Conservation (phyloP, 306 rosid genomes). For the Cicer arietinum region DNA sequence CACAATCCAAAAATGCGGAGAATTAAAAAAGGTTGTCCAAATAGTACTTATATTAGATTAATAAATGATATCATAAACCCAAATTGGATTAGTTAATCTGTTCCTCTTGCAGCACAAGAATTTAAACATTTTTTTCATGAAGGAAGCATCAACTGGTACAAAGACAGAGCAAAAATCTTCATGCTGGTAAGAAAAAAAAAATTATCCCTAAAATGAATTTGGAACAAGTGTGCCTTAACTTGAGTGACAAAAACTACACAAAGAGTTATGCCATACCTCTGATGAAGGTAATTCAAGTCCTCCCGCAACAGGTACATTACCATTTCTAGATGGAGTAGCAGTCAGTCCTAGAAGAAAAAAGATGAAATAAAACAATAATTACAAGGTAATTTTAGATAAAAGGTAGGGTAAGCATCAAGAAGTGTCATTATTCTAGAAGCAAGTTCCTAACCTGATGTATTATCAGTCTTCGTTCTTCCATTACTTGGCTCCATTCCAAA, state of each 20-base stretch:
- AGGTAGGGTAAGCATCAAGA: conserved; percentile 30
- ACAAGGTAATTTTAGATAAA: conserved; percentile 30
- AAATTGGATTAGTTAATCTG: conserved; percentile 31
- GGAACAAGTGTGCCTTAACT: conserved; percentile 24
- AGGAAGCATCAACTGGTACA: conserved; percentile 28
- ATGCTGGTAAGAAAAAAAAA: conserved; percentile 15
- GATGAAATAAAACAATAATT: conserved; percentile 32
- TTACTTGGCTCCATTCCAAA: conserved; percentile 66
- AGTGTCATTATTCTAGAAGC: conserved; percentile 31
- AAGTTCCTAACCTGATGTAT: conserved; percentile 70
- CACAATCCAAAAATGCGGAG: too few species aligned
- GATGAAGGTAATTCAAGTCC: conserved; percentile 70
- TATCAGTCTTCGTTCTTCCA: conserved; percentile 67
- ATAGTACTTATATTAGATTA: not conserved
- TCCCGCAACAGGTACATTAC: conserved; percentile 62
- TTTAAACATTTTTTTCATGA: conserved; percentile 35
- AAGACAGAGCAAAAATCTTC: conserved; percentile 12
- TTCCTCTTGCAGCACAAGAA: conserved; percentile 24
- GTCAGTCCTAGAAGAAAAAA: conserved; percentile 61
- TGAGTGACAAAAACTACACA: conserved; percentile 32
- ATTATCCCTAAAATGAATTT: conserved; percentile 12
- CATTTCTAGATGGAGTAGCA: conserved; percentile 63
- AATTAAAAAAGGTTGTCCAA: too few species aligned
- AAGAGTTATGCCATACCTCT: conserved; percentile 65
- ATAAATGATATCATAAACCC: conserved; percentile 24